Evolutionary conservation across 2,329 filamentous ascomycete species (phyloP), one percentile per base, ranked within the genome.

Genomic region (Trichoderma guizhouense): DNA sequence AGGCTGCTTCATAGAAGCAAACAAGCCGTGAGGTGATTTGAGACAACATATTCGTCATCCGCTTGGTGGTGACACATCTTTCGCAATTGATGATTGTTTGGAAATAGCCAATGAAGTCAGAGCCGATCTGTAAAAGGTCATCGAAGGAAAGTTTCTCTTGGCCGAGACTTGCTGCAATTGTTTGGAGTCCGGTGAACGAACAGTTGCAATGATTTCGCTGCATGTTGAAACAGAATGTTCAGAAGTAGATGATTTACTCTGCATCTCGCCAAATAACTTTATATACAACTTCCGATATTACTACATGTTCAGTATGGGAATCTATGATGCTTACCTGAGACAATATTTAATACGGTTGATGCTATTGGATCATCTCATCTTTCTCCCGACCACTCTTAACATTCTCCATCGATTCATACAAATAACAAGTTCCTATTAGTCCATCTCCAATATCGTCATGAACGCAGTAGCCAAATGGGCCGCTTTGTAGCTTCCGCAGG

Each of bases 11-110:
- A 64, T 72, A 72, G 24, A 34, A 72, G 53, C 70, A 66, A 7
- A 72, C 70, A 7, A 72, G 55, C 3, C 70, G 70, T 11, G 70
- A 72, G 15, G 63, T 72, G 47, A 61, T 69, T 68, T 72, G 70
- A 18, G 64, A 72, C 39, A 72, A 26, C 7, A 62, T 68, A 39
- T 55, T 39, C 8, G 64, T 68, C 36, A 68, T 68, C 21, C 70
- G 70, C 8, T 68, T 61, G 7, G 70, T 24, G n/a, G 63, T 53
- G 51, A 60, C 28, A 55, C 70, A 72, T 68, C 63, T 18, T 18
- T 60, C 30, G 15, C 70, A 72, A 15, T 51, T 43, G 70, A 68
- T 43, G 26, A 51, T 57, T 14, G 36, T 72, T 12, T 68, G 36
- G 26, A 72, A 58, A 36, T 72, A 58, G 12, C 70, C 26, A 21